phyloP scores from a whole-genome alignment of 306 rosid genomes.

The Delonix regia region DNA sequence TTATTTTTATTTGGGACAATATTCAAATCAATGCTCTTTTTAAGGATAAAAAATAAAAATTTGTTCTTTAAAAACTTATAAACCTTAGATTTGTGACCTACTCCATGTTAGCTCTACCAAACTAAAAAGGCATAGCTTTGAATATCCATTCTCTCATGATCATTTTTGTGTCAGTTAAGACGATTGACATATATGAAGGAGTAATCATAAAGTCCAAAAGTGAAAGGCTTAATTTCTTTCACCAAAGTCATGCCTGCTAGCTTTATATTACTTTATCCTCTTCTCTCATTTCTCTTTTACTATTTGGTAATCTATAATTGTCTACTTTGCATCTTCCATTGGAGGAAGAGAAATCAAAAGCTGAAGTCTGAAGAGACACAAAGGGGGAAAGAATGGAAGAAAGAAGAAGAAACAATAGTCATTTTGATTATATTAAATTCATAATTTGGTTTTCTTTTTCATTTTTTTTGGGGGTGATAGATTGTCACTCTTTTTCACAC shows the following conservation, averaged over 20 bases:
- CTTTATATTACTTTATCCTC: slow-evolving; percentile 30
- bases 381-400: neutral
- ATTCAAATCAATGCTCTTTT: too few species aligned
- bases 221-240: slow-evolving; percentile 37
- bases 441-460: too few species aligned
- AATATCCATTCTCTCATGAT: neutral
- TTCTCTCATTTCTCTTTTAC: slow-evolving; percentile 35
- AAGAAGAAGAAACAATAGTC: slow-evolving; percentile 17
- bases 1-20: neutral
- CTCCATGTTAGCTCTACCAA: neutral
- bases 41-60: too few species aligned
- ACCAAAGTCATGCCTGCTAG: slow-evolving; percentile 41
- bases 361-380: slow-evolving; percentile 23
- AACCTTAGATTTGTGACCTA: neutral
- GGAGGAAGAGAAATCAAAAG: slow-evolving; percentile 43
- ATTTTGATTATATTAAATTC: slow-evolving; percentile 44
- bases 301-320: slow-evolving; percentile 40
- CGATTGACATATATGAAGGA: neutral
- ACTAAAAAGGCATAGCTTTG: neutral
- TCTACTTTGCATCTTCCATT: slow-evolving; percentile 52
- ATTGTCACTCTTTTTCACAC: too few species aligned
- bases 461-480: too few species aligned
- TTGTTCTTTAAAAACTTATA: too few species aligned
- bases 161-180: slow-evolving; percentile 1
- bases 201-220: slow-evolving; percentile 40